Percentiles rank a stretch among this genome's conserved stretches.
phyloP scores from a whole-genome alignment of 2,329 filamentous ascomycete species.

The Fusarium goolgardi region DNA sequence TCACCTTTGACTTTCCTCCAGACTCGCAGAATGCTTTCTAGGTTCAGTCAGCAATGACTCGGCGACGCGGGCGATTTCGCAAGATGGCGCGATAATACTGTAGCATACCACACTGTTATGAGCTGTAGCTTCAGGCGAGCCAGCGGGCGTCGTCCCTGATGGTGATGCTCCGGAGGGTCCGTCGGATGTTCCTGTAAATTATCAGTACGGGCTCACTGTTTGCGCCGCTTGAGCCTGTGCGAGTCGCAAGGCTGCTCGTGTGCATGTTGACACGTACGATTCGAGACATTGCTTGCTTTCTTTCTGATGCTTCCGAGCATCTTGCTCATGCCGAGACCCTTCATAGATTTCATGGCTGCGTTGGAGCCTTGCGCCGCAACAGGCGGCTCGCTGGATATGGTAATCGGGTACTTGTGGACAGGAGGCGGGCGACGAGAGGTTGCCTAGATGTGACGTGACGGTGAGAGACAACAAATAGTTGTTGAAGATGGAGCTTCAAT shows the following conservation, averaged over 20 bases:
- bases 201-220: constrained; percentile 11
- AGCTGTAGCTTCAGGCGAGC: constrained; percentile 75
- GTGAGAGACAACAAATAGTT: constrained; percentile 4
- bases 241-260: background rate
- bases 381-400: constrained; percentile 24
- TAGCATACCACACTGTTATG: constrained; percentile 72
- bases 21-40: constrained; percentile 87
- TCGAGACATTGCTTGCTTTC: constrained; percentile 53
- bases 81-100: constrained; percentile 13
- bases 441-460: background rate
- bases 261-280: constrained; percentile 36
- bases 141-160: constrained; percentile 52
- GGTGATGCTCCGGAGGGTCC: constrained; percentile 48
- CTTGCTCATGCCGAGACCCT: constrained; percentile 66
- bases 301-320: constrained; percentile 67
- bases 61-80: constrained; percentile 11
- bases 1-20: constrained; percentile 67
- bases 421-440: constrained; percentile 12
- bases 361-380: constrained; percentile 42
- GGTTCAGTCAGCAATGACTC: constrained; percentile 38
- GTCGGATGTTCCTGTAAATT: constrained; percentile 33
- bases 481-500: background rate
- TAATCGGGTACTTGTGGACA: constrained; percentile 20
- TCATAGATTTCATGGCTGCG: constrained; percentile 59
- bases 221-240: background rate